Percentiles rank a stretch among this genome's conserved stretches.
These are phyloP conservation scores for Russula vinacea DNA, from an alignment of 768 basidiomycete species.

Conservation along the genomic window DNA sequence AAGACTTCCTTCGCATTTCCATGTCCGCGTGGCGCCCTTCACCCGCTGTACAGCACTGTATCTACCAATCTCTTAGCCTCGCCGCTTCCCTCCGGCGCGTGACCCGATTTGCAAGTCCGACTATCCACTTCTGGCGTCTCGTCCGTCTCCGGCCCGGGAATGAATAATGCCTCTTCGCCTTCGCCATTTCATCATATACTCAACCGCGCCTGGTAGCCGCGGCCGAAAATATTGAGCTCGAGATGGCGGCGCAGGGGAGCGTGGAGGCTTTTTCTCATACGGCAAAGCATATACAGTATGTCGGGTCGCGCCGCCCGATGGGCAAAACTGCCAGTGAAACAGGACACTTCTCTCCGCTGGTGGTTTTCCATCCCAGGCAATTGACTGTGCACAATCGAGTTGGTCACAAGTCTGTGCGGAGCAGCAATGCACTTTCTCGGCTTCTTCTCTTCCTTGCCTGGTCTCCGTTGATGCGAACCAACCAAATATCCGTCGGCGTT, in stretches of 20 bases:
- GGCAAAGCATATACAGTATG: neutral
- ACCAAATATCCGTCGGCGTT: no score
- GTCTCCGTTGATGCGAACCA: neutral
- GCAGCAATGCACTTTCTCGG: conserved; percentile 2
- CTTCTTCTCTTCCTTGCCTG: neutral
- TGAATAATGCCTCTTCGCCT: no score
- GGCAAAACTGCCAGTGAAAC: neutral
- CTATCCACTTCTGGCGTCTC: neutral
- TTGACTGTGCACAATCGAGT: neutral
- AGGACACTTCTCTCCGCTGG: neutral
- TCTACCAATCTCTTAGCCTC: no score
- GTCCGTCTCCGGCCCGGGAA: neutral
- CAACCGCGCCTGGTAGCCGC: no score
- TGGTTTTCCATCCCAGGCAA: conserved; percentile 5
- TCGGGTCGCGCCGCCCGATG: neutral
- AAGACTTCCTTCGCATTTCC: neutral
- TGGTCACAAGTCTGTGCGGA: conserved; percentile 4
- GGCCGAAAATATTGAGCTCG: neutral
- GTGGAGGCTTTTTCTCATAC: no score
- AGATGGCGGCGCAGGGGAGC: neutral
- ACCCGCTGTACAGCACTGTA: no score
- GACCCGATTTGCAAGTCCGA: conserved; percentile 8
- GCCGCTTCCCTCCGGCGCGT: conserved; percentile 5
- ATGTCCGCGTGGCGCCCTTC: neutral
- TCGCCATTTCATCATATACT: no score